Evolutionary conservation across 257 asterid genomes (phyloP).

Genomic region (Vinca minor): DNA sequence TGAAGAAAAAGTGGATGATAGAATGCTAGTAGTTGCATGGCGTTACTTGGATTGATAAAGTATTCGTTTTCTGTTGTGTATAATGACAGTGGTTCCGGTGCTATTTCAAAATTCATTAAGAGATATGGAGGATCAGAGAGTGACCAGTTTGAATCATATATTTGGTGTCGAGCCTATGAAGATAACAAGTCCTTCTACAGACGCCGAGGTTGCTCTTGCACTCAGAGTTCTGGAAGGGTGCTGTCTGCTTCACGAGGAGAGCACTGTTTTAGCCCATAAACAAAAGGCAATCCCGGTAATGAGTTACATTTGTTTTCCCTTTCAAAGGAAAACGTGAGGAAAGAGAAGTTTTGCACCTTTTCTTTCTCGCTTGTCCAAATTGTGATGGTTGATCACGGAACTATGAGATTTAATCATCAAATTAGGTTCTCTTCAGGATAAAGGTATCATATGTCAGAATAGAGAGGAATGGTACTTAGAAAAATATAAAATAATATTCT

Average conservation of each 20-base stretch:
- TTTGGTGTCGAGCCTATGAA: slow-evolving; percentile 69
- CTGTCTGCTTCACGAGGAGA: slow-evolving; percentile 71
- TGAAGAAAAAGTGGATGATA: background rate
- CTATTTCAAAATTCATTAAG: slow-evolving; percentile 69
- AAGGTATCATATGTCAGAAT: background rate
- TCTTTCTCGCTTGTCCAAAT: background rate
- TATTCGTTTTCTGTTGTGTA: background rate
- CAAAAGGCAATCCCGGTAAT: slow-evolving; percentile 70
- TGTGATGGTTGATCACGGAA: background rate
- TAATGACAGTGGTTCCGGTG: slow-evolving; percentile 70
- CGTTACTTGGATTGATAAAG: background rate
- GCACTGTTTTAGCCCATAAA: slow-evolving; percentile 70
- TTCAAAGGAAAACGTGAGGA: no score
- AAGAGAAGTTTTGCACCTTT: background rate
- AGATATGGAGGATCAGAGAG: slow-evolving; percentile 66
- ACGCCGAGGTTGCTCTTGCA: slow-evolving; percentile 87
- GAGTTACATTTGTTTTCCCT: background rate
- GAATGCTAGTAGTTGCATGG: background rate
- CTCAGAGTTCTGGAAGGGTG: slow-evolving; percentile 95
- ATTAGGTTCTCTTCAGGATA: background rate
- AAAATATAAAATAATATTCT: no score
- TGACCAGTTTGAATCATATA: slow-evolving; percentile 59
- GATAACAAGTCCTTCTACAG: slow-evolving; percentile 73
- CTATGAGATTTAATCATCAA: background rate
- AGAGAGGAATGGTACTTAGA: no score